Percentiles rank a stretch among this genome's conserved stretches.
phyloP scores from a whole-genome alignment of 2,329 filamentous ascomycete species.

The Xylariaceae sp. region DNA sequence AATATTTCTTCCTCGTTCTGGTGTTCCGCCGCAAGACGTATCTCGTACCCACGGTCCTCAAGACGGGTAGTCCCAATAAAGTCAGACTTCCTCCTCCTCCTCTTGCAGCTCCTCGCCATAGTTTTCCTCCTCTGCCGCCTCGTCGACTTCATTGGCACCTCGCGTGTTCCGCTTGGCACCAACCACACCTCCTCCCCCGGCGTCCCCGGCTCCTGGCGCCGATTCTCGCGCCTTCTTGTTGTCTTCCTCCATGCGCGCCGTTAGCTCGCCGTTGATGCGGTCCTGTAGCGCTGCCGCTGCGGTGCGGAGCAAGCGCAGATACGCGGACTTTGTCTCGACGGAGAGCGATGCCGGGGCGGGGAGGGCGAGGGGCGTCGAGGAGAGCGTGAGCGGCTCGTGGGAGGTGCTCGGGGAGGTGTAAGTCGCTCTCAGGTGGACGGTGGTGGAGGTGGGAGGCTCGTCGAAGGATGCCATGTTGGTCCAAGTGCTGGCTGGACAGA shows the following conservation, averaged over 20 bases:
- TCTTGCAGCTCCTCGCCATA: constrained; percentile 83
- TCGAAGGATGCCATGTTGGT: background rate
- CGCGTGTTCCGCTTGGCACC: constrained; percentile 31
- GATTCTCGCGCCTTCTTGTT: constrained; percentile 54
- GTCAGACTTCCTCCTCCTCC: constrained; percentile 56
- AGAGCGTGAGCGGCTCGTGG: constrained; percentile 52
- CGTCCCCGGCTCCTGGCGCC: constrained; percentile 24
- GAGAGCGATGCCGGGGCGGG: constrained; percentile 32
- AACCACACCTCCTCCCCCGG: background rate
- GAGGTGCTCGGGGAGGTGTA: constrained; percentile 58
- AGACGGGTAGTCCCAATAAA: too few relatives aligned
- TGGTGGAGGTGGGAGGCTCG: background rate
- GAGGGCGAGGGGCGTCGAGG: constrained; percentile 41
- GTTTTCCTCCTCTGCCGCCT: constrained; percentile 72
- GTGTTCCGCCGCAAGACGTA: background rate
- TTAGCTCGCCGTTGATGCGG: constrained; percentile 73
- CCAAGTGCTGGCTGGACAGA: background rate
- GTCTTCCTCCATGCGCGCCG: constrained; percentile 75
- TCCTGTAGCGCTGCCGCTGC: constrained; percentile 66
- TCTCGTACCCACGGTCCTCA: constrained; percentile 4
- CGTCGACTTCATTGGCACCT: constrained; percentile 48
- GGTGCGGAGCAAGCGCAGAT: constrained; percentile 63
- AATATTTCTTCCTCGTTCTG: too few relatives aligned
- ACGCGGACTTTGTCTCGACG: constrained; percentile 55
- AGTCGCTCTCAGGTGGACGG: constrained; percentile 50